phyloP scores from a whole-genome alignment of 805 yeast species.

The Starmerella vaccinii region DNA sequence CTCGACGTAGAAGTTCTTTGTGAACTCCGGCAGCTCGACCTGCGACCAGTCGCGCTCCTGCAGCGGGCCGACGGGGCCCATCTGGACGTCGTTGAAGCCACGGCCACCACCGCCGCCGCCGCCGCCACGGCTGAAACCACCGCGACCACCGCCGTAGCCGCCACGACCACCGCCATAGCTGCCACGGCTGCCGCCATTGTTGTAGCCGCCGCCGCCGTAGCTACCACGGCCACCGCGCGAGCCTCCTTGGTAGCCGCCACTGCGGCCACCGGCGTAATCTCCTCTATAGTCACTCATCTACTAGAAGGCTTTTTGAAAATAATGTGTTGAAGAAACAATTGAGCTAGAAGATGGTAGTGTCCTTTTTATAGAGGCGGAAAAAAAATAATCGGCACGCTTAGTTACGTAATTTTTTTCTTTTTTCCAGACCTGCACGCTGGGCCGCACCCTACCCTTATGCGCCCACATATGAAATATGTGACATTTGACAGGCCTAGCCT shows the following conservation, averaged over 20 bases:
- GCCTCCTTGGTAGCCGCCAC: slow-evolving; percentile 8
- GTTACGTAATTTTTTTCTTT: slow-evolving; percentile 11
- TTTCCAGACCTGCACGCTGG: neutral
- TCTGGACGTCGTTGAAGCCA: slow-evolving; percentile 36
- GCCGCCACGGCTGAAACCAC: slow-evolving; percentile 34
- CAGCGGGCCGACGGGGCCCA: slow-evolving; percentile 33
- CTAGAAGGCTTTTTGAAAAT: neutral
- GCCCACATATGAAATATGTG: neutral
- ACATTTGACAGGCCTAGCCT: neutral
- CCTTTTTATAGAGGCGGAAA: slow-evolving; percentile 1
- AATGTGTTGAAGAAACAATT: neutral
- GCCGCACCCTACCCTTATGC: neutral
- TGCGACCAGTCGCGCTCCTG: slow-evolving; percentile 73
- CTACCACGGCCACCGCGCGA: slow-evolving; percentile 13
- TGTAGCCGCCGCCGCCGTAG: slow-evolving; percentile 25
- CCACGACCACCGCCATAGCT: slow-evolving; percentile 36
- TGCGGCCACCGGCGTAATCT: slow-evolving; percentile 1
- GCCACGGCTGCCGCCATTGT: slow-evolving; percentile 28
- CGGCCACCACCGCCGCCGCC: slow-evolving; percentile 37
- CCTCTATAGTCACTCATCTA: neutral
- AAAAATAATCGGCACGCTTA: neutral
- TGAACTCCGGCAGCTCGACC: slow-evolving; percentile 72
- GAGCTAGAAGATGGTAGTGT: neutral
- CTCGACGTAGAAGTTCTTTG: slow-evolving; percentile 89
- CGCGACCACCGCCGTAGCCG: slow-evolving; percentile 31